Conservation (phyloP, 2,329 filamentous ascomycete species). For the Cryoendolithus antarcticus region DNA sequence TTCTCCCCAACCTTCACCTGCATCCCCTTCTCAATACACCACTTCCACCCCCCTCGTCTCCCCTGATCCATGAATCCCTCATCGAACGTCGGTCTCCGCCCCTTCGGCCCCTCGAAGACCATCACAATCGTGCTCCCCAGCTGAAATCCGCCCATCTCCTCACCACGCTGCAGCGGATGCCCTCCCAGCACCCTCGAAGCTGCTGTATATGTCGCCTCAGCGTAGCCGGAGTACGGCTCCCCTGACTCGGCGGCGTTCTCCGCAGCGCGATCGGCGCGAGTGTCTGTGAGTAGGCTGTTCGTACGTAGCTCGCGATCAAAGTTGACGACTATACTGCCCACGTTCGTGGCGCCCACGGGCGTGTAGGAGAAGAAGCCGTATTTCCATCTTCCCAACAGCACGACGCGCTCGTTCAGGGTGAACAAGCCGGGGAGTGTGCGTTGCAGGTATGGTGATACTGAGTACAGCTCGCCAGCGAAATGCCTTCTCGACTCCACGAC, state of each 20-base stretch:
- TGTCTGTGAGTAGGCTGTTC: constrained; percentile 86
- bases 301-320: constrained; percentile 91
- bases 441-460: constrained; percentile 88
- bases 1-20: constrained; percentile 81
- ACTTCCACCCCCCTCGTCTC: constrained; percentile 58
- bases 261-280: constrained; percentile 74
- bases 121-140: constrained; percentile 89
- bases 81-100: constrained; percentile 43
- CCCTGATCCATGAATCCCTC: constrained; percentile 43
- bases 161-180: constrained; percentile 70
- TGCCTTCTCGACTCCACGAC: constrained; percentile 90
- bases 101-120: constrained; percentile 85
- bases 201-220: constrained; percentile 75
- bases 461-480: constrained; percentile 92
- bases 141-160: constrained; percentile 98
- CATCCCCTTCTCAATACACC: constrained; percentile 78
- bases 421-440: constrained; percentile 87
- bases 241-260: constrained; percentile 63
- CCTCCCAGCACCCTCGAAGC: constrained; percentile 70
- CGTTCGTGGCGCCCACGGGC: constrained; percentile 92
- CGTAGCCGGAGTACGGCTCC: constrained; percentile 78
- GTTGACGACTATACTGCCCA: constrained; percentile 92
- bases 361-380: constrained; percentile 97
- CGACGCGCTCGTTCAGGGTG: constrained; percentile 91
- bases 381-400: constrained; percentile 84